Base-by-base conservation (phyloP, 805 yeast species). In the Candida ponderosae region DNA sequence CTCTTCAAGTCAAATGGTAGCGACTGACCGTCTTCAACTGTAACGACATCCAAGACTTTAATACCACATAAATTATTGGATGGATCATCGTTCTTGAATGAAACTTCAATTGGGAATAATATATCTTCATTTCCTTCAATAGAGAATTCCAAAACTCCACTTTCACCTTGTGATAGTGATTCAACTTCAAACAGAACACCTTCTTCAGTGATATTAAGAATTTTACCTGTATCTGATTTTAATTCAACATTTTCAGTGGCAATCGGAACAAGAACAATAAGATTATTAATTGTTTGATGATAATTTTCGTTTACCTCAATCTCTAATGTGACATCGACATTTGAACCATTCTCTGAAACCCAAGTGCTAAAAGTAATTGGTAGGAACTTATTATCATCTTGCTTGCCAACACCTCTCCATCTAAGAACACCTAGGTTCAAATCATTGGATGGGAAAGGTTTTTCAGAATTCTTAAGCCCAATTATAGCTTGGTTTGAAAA, bases 391-490 rank as follows among this genome's bases (percentile, higher is more conserved):
- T 70, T 68, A 33, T 76, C 79, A 41, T 79, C 86, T 21, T 65
- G 68, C 44, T 74, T 72, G 27, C 82, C 84, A 31, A 68, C 70
- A 32, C 80, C 79, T 59, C 87, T 81, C 97, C 96, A 90, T 70
- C 96, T 81, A 51, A 93, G 74, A 23, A 90, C 95, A 45, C 95
- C 95, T 47, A 90, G 72, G 35, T 86, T 77, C 56, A 86, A 90
- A 57, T 88, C 95, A 59, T 89, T 87, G 9, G 88, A 70, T 29
- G 97, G 97, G 75, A 93, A 89, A 27, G 88, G 75, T 54, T 86
- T 85, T 33, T 71, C 54, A 37, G 76, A 66, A 57, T 89, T 95
- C 56, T 84, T 85, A 53, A 89, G 72, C 1, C 82, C 82, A 51
- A 93, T 77, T 31, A 72, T 60, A 40, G 72, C 66, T 14, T 66